Percentiles rank a stretch among this genome's conserved stretches.
Conservation (phyloP, 495 filamentous ascomycete species). For the Penicillium desertorum region DNA sequence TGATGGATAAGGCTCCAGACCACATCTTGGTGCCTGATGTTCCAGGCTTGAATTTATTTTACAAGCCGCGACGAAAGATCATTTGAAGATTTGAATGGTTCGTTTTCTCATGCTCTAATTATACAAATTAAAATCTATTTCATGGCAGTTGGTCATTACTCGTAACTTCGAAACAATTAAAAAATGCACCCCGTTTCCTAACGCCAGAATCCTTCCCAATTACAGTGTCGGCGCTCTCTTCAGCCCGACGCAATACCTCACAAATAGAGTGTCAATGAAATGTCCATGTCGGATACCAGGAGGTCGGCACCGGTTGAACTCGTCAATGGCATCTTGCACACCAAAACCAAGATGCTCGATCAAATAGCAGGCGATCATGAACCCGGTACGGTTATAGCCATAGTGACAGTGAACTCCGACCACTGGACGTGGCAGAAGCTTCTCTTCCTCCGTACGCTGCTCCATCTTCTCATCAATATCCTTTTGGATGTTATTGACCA, state of each 20-base stretch:
- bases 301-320: conserved; percentile 70
- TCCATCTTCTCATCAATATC: conserved; percentile 43
- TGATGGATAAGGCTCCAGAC: neutral
- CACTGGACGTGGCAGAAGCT: conserved; percentile 46
- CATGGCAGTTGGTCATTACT: conserved; percentile 22
- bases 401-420: conserved; percentile 95
- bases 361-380: conserved; percentile 86
- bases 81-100: neutral
- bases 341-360: conserved; percentile 74
- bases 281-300: conserved; percentile 88
- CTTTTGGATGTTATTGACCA: conserved; percentile 67
- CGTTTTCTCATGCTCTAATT: neutral
- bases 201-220: conserved; percentile 16
- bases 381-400: conserved; percentile 89
- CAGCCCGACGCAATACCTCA: conserved; percentile 66
- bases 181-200: conserved; percentile 10
- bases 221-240: conserved; percentile 54
- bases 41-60: neutral
- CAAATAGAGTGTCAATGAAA: conserved; percentile 82
- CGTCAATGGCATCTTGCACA: conserved; percentile 75
- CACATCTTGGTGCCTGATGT: neutral
- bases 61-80: neutral
- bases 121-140: neutral
- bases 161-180: conserved; percentile 14
- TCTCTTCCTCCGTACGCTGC: conserved; percentile 39